phyloP scores from a whole-genome alignment of 73 alveolate species.

The Paramecium primaurelia region DNA sequence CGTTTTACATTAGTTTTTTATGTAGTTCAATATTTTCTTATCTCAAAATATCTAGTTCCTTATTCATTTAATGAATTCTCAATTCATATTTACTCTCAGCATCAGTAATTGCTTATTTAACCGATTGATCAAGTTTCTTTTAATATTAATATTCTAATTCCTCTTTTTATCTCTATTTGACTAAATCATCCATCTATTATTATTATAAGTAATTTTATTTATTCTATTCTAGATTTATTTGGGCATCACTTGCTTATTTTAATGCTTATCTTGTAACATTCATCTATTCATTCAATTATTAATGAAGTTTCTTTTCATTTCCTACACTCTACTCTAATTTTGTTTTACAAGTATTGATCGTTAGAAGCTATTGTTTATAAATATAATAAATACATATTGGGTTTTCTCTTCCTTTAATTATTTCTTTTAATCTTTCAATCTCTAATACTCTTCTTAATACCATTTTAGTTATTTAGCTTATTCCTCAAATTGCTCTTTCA shows the following conservation, averaged over 20 bases:
- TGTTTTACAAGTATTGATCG: neutral
- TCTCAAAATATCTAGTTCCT: neutral
- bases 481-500: neutral
- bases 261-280: conserved; percentile 50
- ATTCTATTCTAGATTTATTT: neutral
- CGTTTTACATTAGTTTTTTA: neutral
- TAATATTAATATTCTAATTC: neutral
- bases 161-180: neutral
- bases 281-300: conserved; percentile 19
- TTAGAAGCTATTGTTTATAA: neutral
- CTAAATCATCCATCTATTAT: neutral
- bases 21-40: conserved; percentile 31
- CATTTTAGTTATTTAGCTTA: neutral
- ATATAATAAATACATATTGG: neutral
- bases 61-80: neutral
- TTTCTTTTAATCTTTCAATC: neutral
- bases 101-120: conserved; percentile 8
- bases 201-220: neutral
- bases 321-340: neutral
- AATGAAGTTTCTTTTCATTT: neutral
- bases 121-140: neutral
- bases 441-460: neutral
- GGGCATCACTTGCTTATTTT: conserved; percentile 9
- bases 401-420: neutral
- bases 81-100: neutral